phyloP scores from a whole-genome alignment of 2,329 filamentous ascomycete genomes.

The Colletotrichum tamarilloi region DNA sequence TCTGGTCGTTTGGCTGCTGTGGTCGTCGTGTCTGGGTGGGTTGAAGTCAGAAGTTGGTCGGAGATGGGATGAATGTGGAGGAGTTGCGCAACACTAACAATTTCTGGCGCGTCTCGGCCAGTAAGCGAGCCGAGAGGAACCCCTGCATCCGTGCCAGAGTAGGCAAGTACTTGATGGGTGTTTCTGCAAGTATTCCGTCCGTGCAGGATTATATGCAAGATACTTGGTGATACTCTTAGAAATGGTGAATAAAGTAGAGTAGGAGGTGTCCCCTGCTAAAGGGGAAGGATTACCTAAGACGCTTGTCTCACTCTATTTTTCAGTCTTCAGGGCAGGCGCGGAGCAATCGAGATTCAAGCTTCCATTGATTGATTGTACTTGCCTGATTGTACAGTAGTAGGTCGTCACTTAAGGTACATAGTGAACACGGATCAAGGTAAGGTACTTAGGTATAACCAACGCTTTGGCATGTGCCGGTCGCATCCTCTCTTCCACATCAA shows the following conservation, averaged over 20 bases:
- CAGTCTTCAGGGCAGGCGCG: not conserved
- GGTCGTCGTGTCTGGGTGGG: not conserved
- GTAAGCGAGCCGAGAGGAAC: conserved; percentile 32
- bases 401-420: no score
- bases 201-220: not conserved
- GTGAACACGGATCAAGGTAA: no score
- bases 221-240: not conserved
- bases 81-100: conserved; percentile 34
- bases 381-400: not conserved
- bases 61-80: conserved; percentile 33
- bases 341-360: not conserved
- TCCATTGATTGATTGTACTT: not conserved
- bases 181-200: not conserved
- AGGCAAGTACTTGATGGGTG: not conserved
- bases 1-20: not conserved
- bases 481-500: not conserved
- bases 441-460: not conserved
- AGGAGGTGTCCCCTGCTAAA: not conserved
- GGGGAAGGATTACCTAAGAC: conserved; percentile 20
- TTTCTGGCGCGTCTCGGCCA: conserved; percentile 34
- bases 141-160: conserved; percentile 21
- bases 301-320: not conserved
- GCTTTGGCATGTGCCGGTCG: not conserved
- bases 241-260: not conserved
- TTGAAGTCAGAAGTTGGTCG: conserved; percentile 25